These are phyloP conservation scores for Candida taoyuanica DNA, from an alignment of 805 yeast species.

Conservation along the genomic window DNA sequence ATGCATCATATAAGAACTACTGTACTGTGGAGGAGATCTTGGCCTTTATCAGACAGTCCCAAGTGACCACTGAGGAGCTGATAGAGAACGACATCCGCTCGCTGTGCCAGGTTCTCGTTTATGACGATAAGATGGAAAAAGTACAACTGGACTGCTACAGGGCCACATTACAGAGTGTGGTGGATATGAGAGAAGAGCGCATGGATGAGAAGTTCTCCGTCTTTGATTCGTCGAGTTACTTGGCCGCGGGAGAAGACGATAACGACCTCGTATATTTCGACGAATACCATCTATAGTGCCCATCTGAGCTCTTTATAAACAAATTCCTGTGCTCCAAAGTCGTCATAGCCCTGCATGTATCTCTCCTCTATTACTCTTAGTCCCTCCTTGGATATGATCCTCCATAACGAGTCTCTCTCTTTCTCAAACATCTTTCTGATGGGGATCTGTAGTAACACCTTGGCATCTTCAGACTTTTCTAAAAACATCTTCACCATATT, in stretches of 20 bases:
- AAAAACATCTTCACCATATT: conserved; percentile 52
- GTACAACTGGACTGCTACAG: conserved; percentile 59
- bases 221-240: conserved; percentile 38
- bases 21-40: conserved; percentile 72
- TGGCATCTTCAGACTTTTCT: conserved; percentile 28
- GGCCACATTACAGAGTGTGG: conserved; percentile 79
- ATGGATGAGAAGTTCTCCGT: conserved; percentile 32
- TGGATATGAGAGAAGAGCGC: conserved; percentile 48
- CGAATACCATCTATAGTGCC: conserved; percentile 37
- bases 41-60: conserved; percentile 64
- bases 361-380: conserved; percentile 28
- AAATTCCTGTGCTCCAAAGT: conserved; percentile 72
- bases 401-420: conserved; percentile 62
- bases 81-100: conserved; percentile 69
- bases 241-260: conserved; percentile 32
- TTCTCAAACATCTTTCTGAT: conserved; percentile 59
- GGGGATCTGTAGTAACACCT: conserved; percentile 73
- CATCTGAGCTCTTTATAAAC: conserved; percentile 34
- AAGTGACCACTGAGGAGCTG: conserved; percentile 79
- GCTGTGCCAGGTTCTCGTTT: conserved; percentile 81
- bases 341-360: conserved; percentile 63
- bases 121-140: conserved; percentile 79
- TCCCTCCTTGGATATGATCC: conserved; percentile 36
- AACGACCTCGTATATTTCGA: conserved; percentile 41
- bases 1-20: conserved; percentile 55